phyloP scores from a whole-genome alignment of 805 yeast species.

The Saturnispora gosingensis region DNA sequence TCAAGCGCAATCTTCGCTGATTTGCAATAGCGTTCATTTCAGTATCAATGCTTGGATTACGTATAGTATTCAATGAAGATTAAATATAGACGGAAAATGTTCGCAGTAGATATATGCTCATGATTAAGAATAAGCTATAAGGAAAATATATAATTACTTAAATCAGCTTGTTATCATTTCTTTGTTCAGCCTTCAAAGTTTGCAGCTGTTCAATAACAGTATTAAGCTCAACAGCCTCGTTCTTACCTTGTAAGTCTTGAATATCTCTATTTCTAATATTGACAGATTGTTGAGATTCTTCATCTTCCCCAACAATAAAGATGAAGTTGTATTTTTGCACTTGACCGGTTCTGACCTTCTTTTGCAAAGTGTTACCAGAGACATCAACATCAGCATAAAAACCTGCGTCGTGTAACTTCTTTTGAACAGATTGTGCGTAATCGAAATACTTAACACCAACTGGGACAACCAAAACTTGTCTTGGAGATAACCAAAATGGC shows the following conservation, averaged over 20 bases:
- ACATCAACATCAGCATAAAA: slow-evolving; percentile 90
- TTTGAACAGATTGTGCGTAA: slow-evolving; percentile 77
- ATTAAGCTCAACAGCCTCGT: slow-evolving; percentile 67
- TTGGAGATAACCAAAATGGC: slow-evolving; percentile 99
- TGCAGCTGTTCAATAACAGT: slow-evolving; percentile 62
- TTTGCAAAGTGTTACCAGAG: slow-evolving; percentile 92
- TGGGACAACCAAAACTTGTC: slow-evolving; percentile 93
- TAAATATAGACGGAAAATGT: neutral
- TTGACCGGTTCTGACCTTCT: slow-evolving; percentile 98
- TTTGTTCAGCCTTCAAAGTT: slow-evolving; percentile 61
- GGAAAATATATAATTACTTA: neutral
- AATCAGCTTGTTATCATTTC: slow-evolving; percentile 51
- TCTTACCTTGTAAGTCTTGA: slow-evolving; percentile 85
- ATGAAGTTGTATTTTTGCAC: slow-evolving; percentile 89
- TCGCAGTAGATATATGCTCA: slow-evolving; percentile 1
- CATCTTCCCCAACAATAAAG: slow-evolving; percentile 95
- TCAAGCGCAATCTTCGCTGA: neutral
- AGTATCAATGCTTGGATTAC: neutral
- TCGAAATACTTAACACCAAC: slow-evolving; percentile 90
- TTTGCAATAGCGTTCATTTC: neutral
- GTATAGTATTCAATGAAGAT: neutral
- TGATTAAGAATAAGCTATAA: neutral
- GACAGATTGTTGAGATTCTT: slow-evolving; percentile 67
- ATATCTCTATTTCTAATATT: slow-evolving; percentile 97
- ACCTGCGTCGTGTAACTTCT: slow-evolving; percentile 58